These are phyloP conservation scores for Artemisia tridentata DNA, from an alignment of 129 eudicot species.

Conservation along the genomic window DNA sequence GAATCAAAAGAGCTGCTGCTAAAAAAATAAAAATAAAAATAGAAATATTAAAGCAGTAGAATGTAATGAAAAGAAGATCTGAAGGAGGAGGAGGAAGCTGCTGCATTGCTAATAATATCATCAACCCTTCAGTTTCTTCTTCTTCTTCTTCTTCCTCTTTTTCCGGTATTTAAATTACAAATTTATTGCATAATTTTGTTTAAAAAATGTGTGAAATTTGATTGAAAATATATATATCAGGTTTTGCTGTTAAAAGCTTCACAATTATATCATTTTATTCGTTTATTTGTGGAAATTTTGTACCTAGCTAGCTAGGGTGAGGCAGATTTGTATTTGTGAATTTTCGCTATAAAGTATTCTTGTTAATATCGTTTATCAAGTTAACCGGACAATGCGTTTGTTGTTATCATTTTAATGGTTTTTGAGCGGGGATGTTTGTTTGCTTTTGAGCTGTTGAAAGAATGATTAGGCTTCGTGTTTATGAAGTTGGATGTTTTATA, in stretches of 20 bases:
- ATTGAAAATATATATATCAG: too few species aligned
- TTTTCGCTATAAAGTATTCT: background rate
- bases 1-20: background rate
- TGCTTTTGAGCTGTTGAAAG: background rate
- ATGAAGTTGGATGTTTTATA: too few species aligned
- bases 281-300: too few species aligned
- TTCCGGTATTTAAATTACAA: conserved; percentile 21
- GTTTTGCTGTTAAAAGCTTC: too few species aligned
- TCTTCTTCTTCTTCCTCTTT: conserved; percentile 13
- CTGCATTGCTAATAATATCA: background rate
- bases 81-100: conserved; percentile 44
- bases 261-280: too few species aligned
- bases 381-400: background rate
- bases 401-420: background rate
- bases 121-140: conserved; percentile 23
- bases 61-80: conserved; percentile 34
- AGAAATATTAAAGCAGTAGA: background rate
- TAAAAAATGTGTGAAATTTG: too few species aligned
- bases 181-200: too few species aligned
- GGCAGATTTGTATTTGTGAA: too few species aligned
- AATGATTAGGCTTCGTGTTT: too few species aligned
- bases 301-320: too few species aligned
- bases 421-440: background rate
- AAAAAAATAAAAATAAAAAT: background rate
- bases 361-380: background rate